A percentile compares a stretch with the other conserved stretches of the same genome.
These are phyloP conservation scores for Lentinula raphanica DNA, from an alignment of 768 basidiomycete genomes.

Conservation along the genomic window DNA sequence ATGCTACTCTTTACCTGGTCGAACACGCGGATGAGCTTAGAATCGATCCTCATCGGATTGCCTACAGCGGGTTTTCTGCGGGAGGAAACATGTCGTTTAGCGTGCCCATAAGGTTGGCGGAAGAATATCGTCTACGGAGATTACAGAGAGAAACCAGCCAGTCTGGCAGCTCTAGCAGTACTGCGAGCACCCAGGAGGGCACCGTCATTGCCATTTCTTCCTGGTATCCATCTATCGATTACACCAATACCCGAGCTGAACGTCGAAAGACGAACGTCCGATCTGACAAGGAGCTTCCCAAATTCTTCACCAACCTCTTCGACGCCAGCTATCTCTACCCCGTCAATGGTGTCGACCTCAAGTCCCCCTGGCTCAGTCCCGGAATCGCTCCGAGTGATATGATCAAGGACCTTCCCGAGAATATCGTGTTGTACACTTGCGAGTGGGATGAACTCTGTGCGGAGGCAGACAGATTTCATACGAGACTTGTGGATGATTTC, in stretches of 20 bases:
- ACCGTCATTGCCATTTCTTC: slow-evolving; percentile 1
- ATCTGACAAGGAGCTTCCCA: slow-evolving; percentile 5
- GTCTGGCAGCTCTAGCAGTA: neutral
- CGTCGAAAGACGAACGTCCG: slow-evolving; percentile 6
- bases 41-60: slow-evolving; percentile 7
- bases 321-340: slow-evolving; percentile 6
- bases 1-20: slow-evolving; percentile 10
- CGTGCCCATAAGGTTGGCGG: slow-evolving; percentile 3
- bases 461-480: slow-evolving; percentile 3
- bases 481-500: slow-evolving; percentile 3
- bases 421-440: slow-evolving; percentile 7
- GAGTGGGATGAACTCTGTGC: slow-evolving; percentile 7
- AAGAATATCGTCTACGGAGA: slow-evolving; percentile 1
- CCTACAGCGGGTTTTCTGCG: slow-evolving; percentile 6
- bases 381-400: slow-evolving; percentile 5
- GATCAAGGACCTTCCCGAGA: slow-evolving; percentile 4
- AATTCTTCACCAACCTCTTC: slow-evolving; percentile 10
- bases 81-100: slow-evolving; percentile 8
- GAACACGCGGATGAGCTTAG: slow-evolving; percentile 4
- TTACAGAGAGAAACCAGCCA: neutral
- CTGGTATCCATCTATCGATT: slow-evolving; percentile 7
- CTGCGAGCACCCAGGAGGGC: neutral
- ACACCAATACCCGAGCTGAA: slow-evolving; percentile 3
- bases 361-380: slow-evolving; percentile 7
- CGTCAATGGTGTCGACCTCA: neutral